phyloP scores from a whole-genome alignment of 2,329 filamentous ascomycete genomes.

The Didymella glomerata region DNA sequence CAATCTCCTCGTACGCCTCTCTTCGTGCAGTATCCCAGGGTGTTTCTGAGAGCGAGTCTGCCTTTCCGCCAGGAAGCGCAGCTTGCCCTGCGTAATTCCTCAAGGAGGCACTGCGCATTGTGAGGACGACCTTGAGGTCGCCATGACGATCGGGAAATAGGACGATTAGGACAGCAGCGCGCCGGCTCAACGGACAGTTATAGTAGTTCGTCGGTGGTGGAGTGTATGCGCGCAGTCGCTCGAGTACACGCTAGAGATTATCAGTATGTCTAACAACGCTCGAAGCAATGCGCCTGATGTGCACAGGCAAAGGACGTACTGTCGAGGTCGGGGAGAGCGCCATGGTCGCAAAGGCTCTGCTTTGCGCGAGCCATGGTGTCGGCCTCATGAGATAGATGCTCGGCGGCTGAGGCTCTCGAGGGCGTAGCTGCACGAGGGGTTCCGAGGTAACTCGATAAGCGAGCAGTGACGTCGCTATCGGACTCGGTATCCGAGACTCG shows the following conservation, averaged over 20 bases:
- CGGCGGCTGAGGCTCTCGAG: constrained; percentile 16
- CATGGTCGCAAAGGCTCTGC: constrained; percentile 39
- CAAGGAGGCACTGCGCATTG: constrained; percentile 66
- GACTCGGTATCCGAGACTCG: constrained; percentile 9
- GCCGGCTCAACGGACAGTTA: constrained; percentile 66
- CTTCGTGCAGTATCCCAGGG: constrained; percentile 83
- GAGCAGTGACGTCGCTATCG: constrained; percentile 15
- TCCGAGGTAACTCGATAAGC: constrained; percentile 27
- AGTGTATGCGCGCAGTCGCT: constrained; percentile 63
- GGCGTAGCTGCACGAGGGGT: constrained; percentile 19
- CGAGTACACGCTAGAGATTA: constrained; percentile 58
- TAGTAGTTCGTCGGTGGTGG: constrained; percentile 67
- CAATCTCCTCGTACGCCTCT: constrained; percentile 93
- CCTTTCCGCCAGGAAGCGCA: constrained; percentile 79
- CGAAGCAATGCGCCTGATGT: not conserved
- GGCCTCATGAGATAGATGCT: constrained; percentile 28
- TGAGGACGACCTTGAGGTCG: constrained; percentile 74
- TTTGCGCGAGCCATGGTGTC: constrained; percentile 45
- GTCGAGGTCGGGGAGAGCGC: constrained; percentile 43
- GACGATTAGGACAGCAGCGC: constrained; percentile 87
- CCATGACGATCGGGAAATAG: constrained; percentile 85
- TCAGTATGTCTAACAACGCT: constrained; percentile 18
- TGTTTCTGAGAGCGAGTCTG: constrained; percentile 63
- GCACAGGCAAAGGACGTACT: constrained; percentile 28
- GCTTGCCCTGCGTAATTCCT: constrained; percentile 76